phyloP scores from a whole-genome alignment of 345 rosid genomes.

The Eucalyptus pumila region DNA sequence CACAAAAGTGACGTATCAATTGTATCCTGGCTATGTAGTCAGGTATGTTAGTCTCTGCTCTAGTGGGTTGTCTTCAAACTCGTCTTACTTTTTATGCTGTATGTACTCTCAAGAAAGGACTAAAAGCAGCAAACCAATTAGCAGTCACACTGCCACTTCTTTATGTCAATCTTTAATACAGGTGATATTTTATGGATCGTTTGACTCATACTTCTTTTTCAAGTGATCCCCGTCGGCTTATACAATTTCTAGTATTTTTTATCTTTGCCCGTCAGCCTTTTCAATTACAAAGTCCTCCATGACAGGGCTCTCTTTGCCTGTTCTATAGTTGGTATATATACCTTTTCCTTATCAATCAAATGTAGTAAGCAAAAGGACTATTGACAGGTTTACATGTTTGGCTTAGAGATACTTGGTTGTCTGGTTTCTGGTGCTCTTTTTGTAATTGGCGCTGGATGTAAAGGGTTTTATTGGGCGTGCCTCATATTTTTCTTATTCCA shows the following conservation, averaged over 20 bases:
- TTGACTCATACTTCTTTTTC: not conserved
- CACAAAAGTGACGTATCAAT: constrained; percentile 62
- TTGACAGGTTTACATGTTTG: not conserved
- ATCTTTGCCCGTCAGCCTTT: not conserved
- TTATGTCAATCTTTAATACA: not conserved
- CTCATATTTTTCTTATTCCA: not conserved
- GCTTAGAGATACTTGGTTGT: not conserved
- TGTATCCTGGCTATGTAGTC: constrained; percentile 69
- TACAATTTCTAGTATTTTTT: not conserved
- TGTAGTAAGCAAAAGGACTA: not conserved
- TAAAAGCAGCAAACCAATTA: not conserved
- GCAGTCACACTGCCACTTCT: not conserved
- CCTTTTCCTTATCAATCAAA: not conserved
- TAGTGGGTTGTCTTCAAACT: not conserved
- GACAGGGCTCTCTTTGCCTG: not conserved
- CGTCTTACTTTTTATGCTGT: not conserved
- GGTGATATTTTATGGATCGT: not conserved
- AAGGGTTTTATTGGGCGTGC: not conserved
- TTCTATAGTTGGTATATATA: not conserved
- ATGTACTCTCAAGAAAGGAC: not conserved
- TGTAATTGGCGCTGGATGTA: not conserved
- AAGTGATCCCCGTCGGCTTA: not conserved
- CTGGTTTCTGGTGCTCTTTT: not conserved
- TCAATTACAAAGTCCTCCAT: not conserved
- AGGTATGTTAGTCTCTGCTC: constrained; percentile 15